These are phyloP conservation scores for Metroxylon sagu DNA, from an alignment of 176 grass and related monocot species.

Conservation along the genomic window DNA sequence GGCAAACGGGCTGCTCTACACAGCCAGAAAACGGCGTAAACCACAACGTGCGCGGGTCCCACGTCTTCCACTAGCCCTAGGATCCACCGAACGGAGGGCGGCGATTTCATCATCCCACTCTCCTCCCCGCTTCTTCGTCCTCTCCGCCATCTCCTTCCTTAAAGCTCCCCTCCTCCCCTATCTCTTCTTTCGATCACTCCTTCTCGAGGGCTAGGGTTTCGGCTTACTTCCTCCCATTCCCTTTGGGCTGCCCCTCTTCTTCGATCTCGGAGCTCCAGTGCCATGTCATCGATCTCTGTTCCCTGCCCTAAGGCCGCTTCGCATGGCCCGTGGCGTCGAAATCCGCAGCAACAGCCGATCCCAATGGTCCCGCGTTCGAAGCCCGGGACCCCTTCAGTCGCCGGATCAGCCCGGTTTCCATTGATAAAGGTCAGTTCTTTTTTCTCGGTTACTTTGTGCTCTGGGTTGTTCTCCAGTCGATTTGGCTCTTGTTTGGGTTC, in stretches of 20 bases:
- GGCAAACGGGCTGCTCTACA: no score
- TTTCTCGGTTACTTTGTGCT: not conserved
- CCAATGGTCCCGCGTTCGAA: constrained; percentile 5
- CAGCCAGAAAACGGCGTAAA: not conserved
- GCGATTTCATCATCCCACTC: constrained; percentile 16
- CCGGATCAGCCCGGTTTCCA: constrained; percentile 27
- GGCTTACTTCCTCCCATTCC: not conserved
- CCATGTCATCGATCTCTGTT: constrained; percentile 37
- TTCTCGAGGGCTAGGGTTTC: not conserved
- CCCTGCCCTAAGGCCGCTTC: constrained; percentile 26
- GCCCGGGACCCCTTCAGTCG: not conserved
- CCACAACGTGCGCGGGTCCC: not conserved
- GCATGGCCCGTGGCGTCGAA: not conserved
- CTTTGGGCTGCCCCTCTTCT: not conserved
- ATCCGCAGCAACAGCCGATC: not conserved
- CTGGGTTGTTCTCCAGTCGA: not conserved
- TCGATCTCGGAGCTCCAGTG: constrained; percentile 1
- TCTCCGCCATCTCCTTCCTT: constrained; percentile 26
- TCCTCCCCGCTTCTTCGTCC: constrained; percentile 20
- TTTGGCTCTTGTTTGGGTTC: constrained; percentile 1
- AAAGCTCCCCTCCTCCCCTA: constrained; percentile 1
- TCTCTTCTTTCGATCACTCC: not conserved
- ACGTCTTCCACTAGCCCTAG: not conserved
- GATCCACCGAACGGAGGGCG: constrained; percentile 17
- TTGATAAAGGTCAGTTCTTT: constrained; percentile 16